These are phyloP conservation scores for Kodamaea alishanica DNA, from an alignment of 1,139 yeast species.

Conservation along the genomic window DNA sequence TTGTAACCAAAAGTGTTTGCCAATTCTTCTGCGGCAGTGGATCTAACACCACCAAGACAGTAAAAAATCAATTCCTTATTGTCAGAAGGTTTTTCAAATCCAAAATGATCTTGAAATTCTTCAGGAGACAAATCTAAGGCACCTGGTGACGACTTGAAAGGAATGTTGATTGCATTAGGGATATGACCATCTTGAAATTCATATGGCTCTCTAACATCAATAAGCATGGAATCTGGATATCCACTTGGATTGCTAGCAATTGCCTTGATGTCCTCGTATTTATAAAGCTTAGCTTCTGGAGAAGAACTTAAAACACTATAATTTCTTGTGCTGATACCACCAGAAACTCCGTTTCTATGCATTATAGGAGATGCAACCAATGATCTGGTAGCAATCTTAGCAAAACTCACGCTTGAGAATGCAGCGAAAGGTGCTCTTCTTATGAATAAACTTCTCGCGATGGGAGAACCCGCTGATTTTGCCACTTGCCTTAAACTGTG, in stretches of 20 bases:
- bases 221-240: slow-evolving; percentile 48
- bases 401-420: no score
- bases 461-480: slow-evolving; percentile 1
- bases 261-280: slow-evolving; percentile 54
- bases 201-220: slow-evolving; percentile 90
- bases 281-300: slow-evolving; percentile 50
- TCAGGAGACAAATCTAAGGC: slow-evolving; percentile 77
- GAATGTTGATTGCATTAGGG: slow-evolving; percentile 83
- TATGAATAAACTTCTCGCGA: not conserved
- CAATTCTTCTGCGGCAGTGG: slow-evolving; percentile 85
- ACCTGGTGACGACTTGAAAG: slow-evolving; percentile 91
- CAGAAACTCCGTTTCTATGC: not conserved
- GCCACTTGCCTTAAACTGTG: slow-evolving; percentile 7
- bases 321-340: slow-evolving; percentile 4
- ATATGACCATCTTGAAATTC: slow-evolving; percentile 72
- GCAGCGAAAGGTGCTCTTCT: not conserved
- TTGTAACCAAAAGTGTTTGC: slow-evolving; percentile 88
- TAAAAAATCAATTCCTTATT: slow-evolving; percentile 80
- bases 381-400: not conserved
- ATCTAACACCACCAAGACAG: slow-evolving; percentile 91
- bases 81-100: slow-evolving; percentile 73
- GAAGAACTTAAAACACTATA: slow-evolving; percentile 17
- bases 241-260: slow-evolving; percentile 38
- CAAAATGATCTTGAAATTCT: slow-evolving; percentile 77
- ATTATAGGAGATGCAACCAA: not conserved